These are phyloP conservation scores for Chenopodium berlandieri DNA, from an alignment of 148 eudicot genomes.

Conservation along the genomic window DNA sequence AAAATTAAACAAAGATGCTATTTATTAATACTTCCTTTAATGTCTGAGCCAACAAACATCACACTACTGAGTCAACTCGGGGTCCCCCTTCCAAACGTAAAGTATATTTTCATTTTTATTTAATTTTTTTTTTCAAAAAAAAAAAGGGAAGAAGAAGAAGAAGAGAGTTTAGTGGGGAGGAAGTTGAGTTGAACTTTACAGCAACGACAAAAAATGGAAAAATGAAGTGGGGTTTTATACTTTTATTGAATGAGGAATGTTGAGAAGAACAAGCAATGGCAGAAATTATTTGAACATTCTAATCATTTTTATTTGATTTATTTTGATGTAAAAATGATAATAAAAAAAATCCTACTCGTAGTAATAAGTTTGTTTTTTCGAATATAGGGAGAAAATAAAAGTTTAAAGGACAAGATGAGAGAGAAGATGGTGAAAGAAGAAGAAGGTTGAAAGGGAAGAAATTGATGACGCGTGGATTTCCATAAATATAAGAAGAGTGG, in stretches of 20 bases:
- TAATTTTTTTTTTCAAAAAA: neutral
- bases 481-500: no score
- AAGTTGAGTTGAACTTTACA: neutral
- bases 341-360: no score
- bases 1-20: neutral
- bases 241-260: neutral
- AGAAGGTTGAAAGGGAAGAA: neutral
- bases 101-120: neutral
- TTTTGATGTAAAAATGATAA: no score
- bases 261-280: neutral
- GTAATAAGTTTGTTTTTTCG: no score
- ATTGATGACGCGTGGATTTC: neutral
- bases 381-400: neutral
- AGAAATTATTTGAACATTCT: neutral
- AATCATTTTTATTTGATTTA: no score
- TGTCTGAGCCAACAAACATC: slow-evolving; percentile 14
- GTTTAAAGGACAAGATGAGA: neutral
- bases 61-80: slow-evolving; percentile 19
- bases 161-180: neutral
- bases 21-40: neutral
- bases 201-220: neutral
- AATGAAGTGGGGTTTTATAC: no score
- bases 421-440: neutral
- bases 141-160: neutral
- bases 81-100: neutral